A percentile compares a stretch with the other conserved stretches of the same genome.
Conservation (phyloP, 768 basidiomycete species). For the Psilocybe azurescens region DNA sequence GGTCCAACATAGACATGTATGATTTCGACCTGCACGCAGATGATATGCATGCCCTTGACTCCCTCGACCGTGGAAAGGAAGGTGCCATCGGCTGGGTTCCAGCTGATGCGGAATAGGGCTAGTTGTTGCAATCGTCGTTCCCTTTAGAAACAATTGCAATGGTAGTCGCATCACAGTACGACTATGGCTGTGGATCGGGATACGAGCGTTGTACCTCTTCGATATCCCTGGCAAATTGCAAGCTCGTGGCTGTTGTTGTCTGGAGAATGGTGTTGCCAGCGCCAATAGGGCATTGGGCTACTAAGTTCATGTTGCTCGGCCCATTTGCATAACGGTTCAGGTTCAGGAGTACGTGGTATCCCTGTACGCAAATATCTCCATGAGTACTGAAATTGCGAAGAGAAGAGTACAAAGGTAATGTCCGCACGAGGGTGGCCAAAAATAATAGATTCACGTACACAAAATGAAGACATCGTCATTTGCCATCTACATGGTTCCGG, state of each 20-base stretch:
- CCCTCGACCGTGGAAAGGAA: slow-evolving; percentile 70
- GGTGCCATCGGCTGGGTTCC: slow-evolving; percentile 91
- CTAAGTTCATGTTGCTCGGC: too few relatives aligned
- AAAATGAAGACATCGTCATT: slow-evolving; percentile 8
- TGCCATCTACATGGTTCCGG: neutral
- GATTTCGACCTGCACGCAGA: slow-evolving; percentile 72
- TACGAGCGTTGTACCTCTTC: neutral
- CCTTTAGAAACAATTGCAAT: neutral
- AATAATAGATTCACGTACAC: neutral
- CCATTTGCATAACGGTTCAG: slow-evolving; percentile 48
- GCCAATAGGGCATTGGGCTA: too few relatives aligned
- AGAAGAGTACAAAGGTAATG: neutral
- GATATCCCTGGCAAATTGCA: neutral
- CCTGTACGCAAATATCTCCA: neutral
- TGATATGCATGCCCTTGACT: slow-evolving; percentile 71
- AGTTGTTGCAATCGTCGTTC: neutral
- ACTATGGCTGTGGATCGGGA: neutral
- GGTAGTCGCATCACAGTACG: neutral
- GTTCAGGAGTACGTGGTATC: neutral
- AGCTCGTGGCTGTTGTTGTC: too few relatives aligned
- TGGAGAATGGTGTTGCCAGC: too few relatives aligned
- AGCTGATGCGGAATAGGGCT: neutral
- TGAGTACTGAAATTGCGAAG: neutral
- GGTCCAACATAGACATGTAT: slow-evolving; percentile 74
- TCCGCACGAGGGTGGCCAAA: too few relatives aligned